Percentiles rank a stretch among this genome's conserved stretches.
Conservation (phyloP, 768 basidiomycete species). For the Lentinula sp. region DNA sequence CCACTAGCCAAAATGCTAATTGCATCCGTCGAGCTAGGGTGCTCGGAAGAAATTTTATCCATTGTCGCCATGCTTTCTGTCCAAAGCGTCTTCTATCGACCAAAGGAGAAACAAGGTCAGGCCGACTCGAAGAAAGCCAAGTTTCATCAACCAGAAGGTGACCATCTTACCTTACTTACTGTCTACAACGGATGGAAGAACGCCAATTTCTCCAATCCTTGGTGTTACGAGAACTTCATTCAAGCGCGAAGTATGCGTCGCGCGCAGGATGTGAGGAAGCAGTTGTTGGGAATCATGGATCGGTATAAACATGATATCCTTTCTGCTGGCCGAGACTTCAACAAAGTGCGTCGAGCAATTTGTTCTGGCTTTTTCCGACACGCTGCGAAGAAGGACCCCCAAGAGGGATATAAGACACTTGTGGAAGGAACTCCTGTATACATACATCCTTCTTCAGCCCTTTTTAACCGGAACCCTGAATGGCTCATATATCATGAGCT, state of each 20-base stretch:
- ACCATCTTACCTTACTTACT: conserved; percentile 84
- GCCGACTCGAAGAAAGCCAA: conserved; percentile 99
- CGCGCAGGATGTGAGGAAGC: conserved; percentile 97
- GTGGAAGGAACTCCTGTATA: conserved; percentile 99
- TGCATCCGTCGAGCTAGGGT: conserved; percentile 93
- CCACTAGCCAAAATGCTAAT: conserved; percentile 96
- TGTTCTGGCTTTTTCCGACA: conserved; percentile 98
- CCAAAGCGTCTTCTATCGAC: conserved; percentile 94
- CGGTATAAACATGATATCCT: conserved; percentile 95
- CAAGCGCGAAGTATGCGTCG: conserved; percentile 96
- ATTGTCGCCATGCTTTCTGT: conserved; percentile 98
- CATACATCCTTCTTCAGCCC: conserved; percentile 93
- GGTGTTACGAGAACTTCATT: conserved; percentile 99
- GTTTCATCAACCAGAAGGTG: conserved; percentile 98
- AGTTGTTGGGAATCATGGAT: conserved; percentile 98
- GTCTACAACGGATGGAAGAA: conserved; percentile 99
- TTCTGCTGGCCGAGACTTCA: conserved; percentile 89
- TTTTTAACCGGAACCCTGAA: conserved; percentile 96
- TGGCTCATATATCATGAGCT: conserved; percentile 96
- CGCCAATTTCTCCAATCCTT: conserved; percentile 94
- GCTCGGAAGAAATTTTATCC: conserved; percentile 96
- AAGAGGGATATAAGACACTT: conserved; percentile 97
- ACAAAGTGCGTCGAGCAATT: conserved; percentile 89
- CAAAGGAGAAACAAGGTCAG: conserved; percentile 99
- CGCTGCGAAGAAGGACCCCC: conserved; percentile 97